A percentile compares a stretch with the other conserved stretches of the same genome.
phyloP scores from a whole-genome alignment of 2,329 filamentous ascomycete species.

The Cytospora chrysosperma region DNA sequence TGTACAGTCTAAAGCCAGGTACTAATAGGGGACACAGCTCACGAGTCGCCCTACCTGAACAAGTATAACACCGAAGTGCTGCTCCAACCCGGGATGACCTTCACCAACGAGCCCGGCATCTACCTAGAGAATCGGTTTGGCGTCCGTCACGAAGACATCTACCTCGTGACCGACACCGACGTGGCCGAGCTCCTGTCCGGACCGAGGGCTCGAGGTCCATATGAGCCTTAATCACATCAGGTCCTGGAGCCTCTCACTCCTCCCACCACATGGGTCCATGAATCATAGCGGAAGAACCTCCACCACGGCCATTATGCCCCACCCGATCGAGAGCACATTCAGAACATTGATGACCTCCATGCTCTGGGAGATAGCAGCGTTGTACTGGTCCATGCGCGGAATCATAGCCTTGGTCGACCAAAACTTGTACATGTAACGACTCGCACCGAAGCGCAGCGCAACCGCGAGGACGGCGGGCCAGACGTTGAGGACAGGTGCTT shows the following conservation, averaged over 20 bases:
- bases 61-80: constrained; percentile 53
- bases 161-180: constrained; percentile 53
- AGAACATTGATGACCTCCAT: constrained; percentile 27
- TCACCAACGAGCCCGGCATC: constrained; percentile 63
- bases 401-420: constrained; percentile 33
- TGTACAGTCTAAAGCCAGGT: not conserved
- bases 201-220: constrained; percentile 49
- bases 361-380: constrained; percentile 32
- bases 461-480: constrained; percentile 28
- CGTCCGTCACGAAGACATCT: constrained; percentile 61
- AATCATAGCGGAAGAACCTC: constrained; percentile 25
- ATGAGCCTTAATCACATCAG: constrained; percentile 45
- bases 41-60: constrained; percentile 64
- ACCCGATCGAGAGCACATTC: constrained; percentile 26
- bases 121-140: constrained; percentile 61
- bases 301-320: constrained; percentile 28
- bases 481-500: constrained; percentile 10
- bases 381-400: constrained; percentile 33
- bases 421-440: constrained; percentile 31
- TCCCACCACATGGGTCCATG: not conserved
- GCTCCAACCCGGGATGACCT: constrained; percentile 58
- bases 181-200: constrained; percentile 57
- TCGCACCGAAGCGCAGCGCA: constrained; percentile 22
- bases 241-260: no score
- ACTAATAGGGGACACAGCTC: constrained; percentile 38